Evolutionary conservation across 495 filamentous ascomycete genomes (phyloP).

Genomic region (Hypomontagnella monticulosa): DNA sequence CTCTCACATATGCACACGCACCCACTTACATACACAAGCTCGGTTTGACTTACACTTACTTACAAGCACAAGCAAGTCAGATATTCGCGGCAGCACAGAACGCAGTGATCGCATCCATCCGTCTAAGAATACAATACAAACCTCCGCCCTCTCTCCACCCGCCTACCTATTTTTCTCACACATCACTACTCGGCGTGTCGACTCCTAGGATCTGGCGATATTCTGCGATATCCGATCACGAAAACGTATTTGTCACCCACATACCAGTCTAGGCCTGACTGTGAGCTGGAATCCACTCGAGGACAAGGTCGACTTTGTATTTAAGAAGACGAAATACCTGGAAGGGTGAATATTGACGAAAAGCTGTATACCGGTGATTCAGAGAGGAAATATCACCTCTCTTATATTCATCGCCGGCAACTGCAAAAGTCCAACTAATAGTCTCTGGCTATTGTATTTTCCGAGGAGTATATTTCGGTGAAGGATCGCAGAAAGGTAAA

Average conservation of each 20-base stretch:
- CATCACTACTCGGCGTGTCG: slow-evolving; percentile 25
- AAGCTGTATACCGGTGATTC: too few species aligned
- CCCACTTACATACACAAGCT: slow-evolving; percentile 12
- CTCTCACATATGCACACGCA: slow-evolving; percentile 10
- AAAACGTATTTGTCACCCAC: slow-evolving; percentile 3
- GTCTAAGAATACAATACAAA: slow-evolving; percentile 35
- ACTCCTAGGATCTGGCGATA: not conserved
- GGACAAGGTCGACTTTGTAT: slow-evolving; percentile 1
- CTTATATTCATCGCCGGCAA: too few species aligned
- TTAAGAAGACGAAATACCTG: not conserved
- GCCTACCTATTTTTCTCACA: slow-evolving; percentile 18
- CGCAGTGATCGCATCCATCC: slow-evolving; percentile 28
- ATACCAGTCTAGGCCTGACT: not conserved
- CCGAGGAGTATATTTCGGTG: not conserved
- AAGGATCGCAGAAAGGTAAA: slow-evolving; percentile 26
- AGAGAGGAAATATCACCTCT: too few species aligned
- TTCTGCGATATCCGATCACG: slow-evolving; percentile 7
- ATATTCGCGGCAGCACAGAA: slow-evolving; percentile 34
- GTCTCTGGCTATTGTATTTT: not conserved
- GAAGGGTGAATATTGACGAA: too few species aligned
- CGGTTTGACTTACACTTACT: slow-evolving; percentile 10
- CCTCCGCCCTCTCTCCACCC: slow-evolving; percentile 14
- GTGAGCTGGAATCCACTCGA: slow-evolving; percentile 5
- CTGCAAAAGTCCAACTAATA: not conserved
- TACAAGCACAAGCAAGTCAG: slow-evolving; percentile 27